A percentile compares a stretch with the other conserved stretches of the same genome.
phyloP scores from a whole-genome alignment of 805 yeast genomes.

The Candida insectorum region DNA sequence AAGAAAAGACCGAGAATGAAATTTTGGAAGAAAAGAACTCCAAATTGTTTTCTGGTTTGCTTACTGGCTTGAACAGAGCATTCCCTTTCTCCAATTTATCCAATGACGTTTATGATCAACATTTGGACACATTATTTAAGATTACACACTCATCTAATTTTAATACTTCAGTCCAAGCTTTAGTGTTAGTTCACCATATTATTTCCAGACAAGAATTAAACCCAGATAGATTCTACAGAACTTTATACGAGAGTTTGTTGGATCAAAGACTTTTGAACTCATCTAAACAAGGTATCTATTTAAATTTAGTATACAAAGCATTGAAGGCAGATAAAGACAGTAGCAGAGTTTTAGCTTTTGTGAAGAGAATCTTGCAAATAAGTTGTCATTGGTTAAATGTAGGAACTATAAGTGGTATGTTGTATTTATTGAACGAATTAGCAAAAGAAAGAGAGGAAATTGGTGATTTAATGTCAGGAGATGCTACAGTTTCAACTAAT shows the following conservation, averaged over 20 bases:
- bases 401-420: conserved; percentile 85
- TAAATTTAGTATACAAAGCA: conserved; percentile 82
- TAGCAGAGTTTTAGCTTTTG: conserved; percentile 79
- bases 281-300: conserved; percentile 88
- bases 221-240: conserved; percentile 73
- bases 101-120: conserved; percentile 64
- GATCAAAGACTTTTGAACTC: conserved; percentile 83
- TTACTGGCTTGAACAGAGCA: conserved; percentile 94
- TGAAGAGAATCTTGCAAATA: conserved; percentile 83
- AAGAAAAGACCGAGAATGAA: conserved; percentile 60
- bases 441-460: conserved; percentile 63
- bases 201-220: conserved; percentile 55
- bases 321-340: conserved; percentile 61
- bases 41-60: conserved; percentile 80
- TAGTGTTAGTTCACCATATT: conserved; percentile 80
- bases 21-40: conserved; percentile 75
- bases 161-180: conserved; percentile 90
- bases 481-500: conserved; percentile 28
- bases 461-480: conserved; percentile 56
- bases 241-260: conserved; percentile 83
- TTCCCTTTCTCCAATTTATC: conserved; percentile 86
- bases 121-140: conserved; percentile 78
- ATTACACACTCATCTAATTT: conserved; percentile 94
- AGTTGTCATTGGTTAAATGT: conserved; percentile 83
- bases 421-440: conserved; percentile 68